Base-by-base conservation (phyloP, 306 rosid genomes). In the Clitoria ternatea region DNA sequence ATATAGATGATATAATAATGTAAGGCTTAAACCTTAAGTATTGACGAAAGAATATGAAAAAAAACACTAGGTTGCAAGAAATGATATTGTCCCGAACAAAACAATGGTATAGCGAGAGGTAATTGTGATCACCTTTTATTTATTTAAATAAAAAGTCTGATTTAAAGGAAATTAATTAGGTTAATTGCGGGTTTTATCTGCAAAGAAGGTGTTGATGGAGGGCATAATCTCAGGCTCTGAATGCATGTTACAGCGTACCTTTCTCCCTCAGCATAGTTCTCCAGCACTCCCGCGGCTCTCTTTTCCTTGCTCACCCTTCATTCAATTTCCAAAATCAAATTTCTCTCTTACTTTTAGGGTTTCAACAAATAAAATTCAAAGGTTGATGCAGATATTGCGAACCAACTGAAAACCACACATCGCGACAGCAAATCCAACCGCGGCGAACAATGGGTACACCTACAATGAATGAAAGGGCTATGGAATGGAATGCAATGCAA, bases 391-490 rank as follows among this genome's bases (percentile, higher is more conserved):
- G 74, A 90, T 63, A 64, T 88, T 87, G 26, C 97, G 95, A 64
- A 85, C 74, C 70, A 90, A 42, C 70, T 80, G 85, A 3, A 90
- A 75, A 10, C 87, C 92, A 42, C 97, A 90, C 59, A 90, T 90
- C 48, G 90, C 97, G 5, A 90, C 17, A 48, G 92, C 97, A n/a
- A 53, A 86, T 56, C 90, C 96, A 13, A 83, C 85, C n/a, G 97
- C 90, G 8, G 87, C 89, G 66, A 90, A 88, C 13, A 90, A 77
- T 0, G 97, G 97, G 54, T 84, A 90, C 37, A 90, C 95, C 97
- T 90, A 78, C 14, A 15, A 53, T 11, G 7, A 43, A 5, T 2
- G 4, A 15, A 45, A 17, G 13, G 22, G 5, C 15, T 1, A 49
- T 10, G 29, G 2, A 49, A 23, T n/a, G n/a, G n/a, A n/a, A n/a